Evolutionary conservation across 23 red algal genomes (phyloP), one percentile per base, ranked within the genome.

Genomic region (Gracilaria domingensis): DNA sequence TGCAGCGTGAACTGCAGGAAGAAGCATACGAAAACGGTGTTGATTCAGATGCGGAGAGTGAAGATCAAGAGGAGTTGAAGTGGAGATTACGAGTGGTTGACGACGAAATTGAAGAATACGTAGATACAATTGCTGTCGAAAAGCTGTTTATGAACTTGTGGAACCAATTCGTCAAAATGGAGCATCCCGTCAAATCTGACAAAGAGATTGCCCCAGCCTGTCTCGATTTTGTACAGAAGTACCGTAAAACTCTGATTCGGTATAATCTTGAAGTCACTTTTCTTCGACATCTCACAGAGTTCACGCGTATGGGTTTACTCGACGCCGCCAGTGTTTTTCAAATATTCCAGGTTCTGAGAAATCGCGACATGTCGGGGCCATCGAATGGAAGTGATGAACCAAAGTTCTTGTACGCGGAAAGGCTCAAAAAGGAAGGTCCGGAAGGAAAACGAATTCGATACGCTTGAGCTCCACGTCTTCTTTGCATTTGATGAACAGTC

Each of bases 131-230:
- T 48, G 47, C 89, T 17, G 79, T 84, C 25, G 89, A 92, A 37
- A 92, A 83, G 35, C 25, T 83, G 25, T 92, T 84, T 25, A 83
- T 92, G 62, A 84, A 84, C 55, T 56, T 92, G 64, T 92, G 89
- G 89, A 92, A 92, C 66, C 89, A 92, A 64, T 92, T 92, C 48
- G 58, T 84, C 47, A 62, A 53, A 28, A 84, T 83, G 45, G 89
- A 92, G 47, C 49, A 58, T 84, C 80, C 50, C 12, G 50, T 78
- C 18, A 59, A 84, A 21, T 32, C 60, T 20, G 89, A 92, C 70
- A 75, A 45, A 30, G 51, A 60, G 44, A 74, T 90, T 40, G 73
- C 87, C 32, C 73, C 74, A 39, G 87, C 87, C 3, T 90, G 87
- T 74, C 71, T 80, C 35, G 7, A 30, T 34, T 90, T 90, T 47